Conservation (phyloP, 768 basidiomycete genomes). For the Tephrocybe sp. region DNA sequence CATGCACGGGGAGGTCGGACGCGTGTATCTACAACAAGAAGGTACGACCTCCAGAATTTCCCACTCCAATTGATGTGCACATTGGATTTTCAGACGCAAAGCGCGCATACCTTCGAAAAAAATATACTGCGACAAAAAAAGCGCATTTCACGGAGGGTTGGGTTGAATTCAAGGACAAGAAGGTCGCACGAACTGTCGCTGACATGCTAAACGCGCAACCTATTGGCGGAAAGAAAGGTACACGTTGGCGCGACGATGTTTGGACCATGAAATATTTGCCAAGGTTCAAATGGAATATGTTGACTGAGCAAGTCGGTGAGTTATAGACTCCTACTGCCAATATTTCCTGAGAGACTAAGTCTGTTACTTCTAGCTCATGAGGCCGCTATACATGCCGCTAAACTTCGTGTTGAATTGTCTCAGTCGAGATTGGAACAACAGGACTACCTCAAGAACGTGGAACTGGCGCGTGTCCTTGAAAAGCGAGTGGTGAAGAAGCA, state of each 20-base stretch:
- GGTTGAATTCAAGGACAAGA: constrained; percentile 97
- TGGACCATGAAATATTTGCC: constrained; percentile 99
- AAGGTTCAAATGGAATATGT: constrained; percentile 98
- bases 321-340: constrained; percentile 13
- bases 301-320: constrained; percentile 97
- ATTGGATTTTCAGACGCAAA: constrained; percentile 62
- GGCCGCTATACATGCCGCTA: constrained; percentile 82
- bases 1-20: constrained; percentile 84
- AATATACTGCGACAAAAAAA: constrained; percentile 82
- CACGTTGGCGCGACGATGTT: constrained; percentile 92
- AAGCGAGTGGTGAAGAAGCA: constrained; percentile 73
- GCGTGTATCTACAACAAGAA: constrained; percentile 93
- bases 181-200: constrained; percentile 84
- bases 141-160: constrained; percentile 94
- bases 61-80: not conserved
- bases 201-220: constrained; percentile 95
- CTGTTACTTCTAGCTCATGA: constrained; percentile 71
- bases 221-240: constrained; percentile 91
- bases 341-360: not conserved
- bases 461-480: constrained; percentile 82
- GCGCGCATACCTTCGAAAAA: constrained; percentile 79
- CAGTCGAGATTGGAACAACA: constrained; percentile 88
- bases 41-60: constrained; percentile 42
- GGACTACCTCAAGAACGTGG: constrained; percentile 93
- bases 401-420: constrained; percentile 87